These are phyloP conservation scores for Nasturtium officinale DNA, from an alignment of 345 rosid species.

Conservation along the genomic window DNA sequence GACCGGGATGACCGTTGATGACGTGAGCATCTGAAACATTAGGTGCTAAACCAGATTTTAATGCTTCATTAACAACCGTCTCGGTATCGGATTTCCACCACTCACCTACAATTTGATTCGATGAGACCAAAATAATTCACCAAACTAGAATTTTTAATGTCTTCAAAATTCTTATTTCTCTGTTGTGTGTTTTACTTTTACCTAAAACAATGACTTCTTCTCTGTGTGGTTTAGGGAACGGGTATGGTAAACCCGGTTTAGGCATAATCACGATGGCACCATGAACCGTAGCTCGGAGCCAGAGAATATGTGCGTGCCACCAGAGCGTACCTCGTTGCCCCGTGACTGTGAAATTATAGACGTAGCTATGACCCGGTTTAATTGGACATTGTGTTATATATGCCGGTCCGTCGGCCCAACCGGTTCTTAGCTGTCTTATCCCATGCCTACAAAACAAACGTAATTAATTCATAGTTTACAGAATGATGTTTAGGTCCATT, in stretches of 20 bases:
- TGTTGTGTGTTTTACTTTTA: constrained; percentile 35
- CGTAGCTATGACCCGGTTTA: no score
- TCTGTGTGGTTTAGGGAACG: constrained; percentile 73
- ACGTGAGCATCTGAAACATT: constrained; percentile 94
- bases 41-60: constrained; percentile 72
- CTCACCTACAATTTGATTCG: constrained; percentile 52
- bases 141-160: background rate
- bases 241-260: constrained; percentile 80
- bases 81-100: constrained; percentile 98
- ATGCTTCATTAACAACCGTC: constrained; percentile 69
- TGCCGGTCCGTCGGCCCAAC: constrained; percentile 97
- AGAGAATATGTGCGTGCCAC: no score
- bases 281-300: constrained; percentile 86
- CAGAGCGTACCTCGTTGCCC: no score
- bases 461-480: background rate
- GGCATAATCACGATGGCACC: constrained; percentile 85
- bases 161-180: background rate
- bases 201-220: constrained; percentile 61
- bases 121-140: background rate
- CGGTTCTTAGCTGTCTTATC: constrained; percentile 66
- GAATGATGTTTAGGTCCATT: background rate
- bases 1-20: constrained; percentile 80
- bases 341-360: no score
- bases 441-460: constrained; percentile 66
- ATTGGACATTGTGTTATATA: no score